These are phyloP conservation scores for Pythium brassicae DNA, from an alignment of 352 stramenopile genomes.

Conservation along the genomic window DNA sequence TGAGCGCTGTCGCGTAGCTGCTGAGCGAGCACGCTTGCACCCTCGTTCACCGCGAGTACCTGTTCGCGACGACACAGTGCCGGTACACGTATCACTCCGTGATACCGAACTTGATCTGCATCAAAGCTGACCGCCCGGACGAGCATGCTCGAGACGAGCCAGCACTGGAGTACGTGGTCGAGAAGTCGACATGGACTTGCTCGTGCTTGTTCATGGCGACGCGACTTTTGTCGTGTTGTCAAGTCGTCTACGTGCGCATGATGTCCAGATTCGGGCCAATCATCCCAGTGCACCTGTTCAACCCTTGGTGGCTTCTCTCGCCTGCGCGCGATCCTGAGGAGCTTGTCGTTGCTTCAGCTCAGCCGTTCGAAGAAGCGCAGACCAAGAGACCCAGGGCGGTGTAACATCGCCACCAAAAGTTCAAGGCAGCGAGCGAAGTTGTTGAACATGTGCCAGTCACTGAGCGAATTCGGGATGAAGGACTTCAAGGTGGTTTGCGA, in stretches of 20 bases:
- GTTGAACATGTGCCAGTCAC: no score
- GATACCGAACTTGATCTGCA: conserved; percentile 5
- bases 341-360: no score
- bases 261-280: conserved; percentile 5
- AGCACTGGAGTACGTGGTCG: conserved; percentile 11
- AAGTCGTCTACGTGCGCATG: conserved; percentile 17
- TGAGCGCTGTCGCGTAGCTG: conserved; percentile 11
- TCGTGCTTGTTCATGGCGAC: conserved; percentile 18
- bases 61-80: conserved; percentile 3
- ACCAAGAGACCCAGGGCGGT: no score
- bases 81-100: conserved; percentile 13
- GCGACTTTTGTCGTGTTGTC: conserved; percentile 11
- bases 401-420: no score
- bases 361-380: no score
- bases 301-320: conserved; percentile 11
- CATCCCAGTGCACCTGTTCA: conserved; percentile 12
- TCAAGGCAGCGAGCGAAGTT: no score
- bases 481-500: no score
- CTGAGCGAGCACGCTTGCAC: conserved; percentile 23
- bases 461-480: no score
- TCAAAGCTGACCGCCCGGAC: neutral
- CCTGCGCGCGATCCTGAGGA: neutral
- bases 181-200: conserved; percentile 15
- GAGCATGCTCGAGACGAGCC: conserved; percentile 16
- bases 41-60: conserved; percentile 16